Percentiles rank a stretch among this genome's conserved stretches.
Conservation (phyloP, 768 basidiomycete genomes). For the Calocybe cyanea region DNA sequence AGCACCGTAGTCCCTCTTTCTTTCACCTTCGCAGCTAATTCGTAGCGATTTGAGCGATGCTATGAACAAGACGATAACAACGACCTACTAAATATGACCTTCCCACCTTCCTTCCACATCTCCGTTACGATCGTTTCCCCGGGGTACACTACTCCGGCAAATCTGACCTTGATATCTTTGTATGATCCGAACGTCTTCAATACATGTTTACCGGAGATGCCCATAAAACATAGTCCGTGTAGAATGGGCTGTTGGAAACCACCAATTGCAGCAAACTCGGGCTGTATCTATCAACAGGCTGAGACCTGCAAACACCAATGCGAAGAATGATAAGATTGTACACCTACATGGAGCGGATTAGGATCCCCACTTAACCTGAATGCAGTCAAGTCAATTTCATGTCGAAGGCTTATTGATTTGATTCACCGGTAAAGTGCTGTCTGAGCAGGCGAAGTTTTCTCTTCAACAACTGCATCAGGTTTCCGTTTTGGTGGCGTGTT, state of each 20-base stretch:
- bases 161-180: conserved; percentile 94
- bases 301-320: too few species aligned
- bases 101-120: conserved; percentile 97
- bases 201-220: conserved; percentile 90
- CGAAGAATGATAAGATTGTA: not conserved
- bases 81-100: conserved; percentile 87
- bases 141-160: conserved; percentile 89
- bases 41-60: not conserved
- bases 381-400: not conserved
- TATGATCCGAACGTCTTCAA: conserved; percentile 80
- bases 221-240: conserved; percentile 89
- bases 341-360: conserved; percentile 83
- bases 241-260: conserved; percentile 90
- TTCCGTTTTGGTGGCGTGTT: conserved; percentile 79
- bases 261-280: conserved; percentile 92
- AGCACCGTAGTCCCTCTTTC: conserved; percentile 73
- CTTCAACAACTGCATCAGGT: conserved; percentile 85
- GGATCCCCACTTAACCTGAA: conserved; percentile 81
- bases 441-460: conserved; percentile 77
- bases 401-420: not conserved
- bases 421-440: conserved; percentile 88
- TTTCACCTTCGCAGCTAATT: conserved; percentile 80
- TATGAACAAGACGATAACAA: not conserved
- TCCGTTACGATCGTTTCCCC: conserved; percentile 93
- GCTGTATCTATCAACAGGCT: conserved; percentile 60